These are phyloP conservation scores for Hirschfeldia incana DNA, from an alignment of 345 rosid genomes.

Conservation along the genomic window DNA sequence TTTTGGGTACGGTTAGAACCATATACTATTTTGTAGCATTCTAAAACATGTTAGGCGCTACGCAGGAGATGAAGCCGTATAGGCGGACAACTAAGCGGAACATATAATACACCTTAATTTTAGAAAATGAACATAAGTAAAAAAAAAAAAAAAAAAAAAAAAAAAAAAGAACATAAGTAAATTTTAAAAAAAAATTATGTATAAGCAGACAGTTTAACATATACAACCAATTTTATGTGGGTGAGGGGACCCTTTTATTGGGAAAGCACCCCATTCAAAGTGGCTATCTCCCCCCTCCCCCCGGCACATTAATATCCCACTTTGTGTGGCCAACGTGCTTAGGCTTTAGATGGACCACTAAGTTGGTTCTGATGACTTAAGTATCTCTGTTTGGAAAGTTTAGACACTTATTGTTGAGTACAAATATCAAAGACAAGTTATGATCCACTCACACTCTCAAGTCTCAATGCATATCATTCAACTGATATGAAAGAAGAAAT, in stretches of 20 bases:
- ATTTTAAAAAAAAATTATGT: no score
- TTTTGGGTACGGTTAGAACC: no score
- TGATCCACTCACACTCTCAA: background rate
- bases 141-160: no score
- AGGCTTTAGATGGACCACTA: background rate
- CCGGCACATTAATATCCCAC: conserved; percentile 14
- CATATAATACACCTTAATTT: no score
- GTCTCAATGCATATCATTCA: conserved; percentile 12
- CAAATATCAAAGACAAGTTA: background rate
- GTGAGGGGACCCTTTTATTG: conserved; percentile 27
- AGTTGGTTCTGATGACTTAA: background rate
- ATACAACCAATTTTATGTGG: background rate
- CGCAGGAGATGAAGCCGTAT: no score
- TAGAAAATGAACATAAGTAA: no score
- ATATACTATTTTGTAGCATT: no score
- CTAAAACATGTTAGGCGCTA: no score
- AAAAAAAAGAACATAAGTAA: no score
- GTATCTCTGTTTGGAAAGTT: no score
- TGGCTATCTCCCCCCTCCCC: conserved; percentile 20
- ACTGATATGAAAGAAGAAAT: conserved; percentile 10
- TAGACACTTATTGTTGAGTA: background rate
- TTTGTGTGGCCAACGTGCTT: conserved; percentile 14
- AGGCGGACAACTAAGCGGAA: no score
- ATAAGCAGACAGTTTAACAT: no score
- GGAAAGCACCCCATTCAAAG: conserved; percentile 32